Conservation (phyloP, 441 rosid species). For the Jatropha multifida region DNA sequence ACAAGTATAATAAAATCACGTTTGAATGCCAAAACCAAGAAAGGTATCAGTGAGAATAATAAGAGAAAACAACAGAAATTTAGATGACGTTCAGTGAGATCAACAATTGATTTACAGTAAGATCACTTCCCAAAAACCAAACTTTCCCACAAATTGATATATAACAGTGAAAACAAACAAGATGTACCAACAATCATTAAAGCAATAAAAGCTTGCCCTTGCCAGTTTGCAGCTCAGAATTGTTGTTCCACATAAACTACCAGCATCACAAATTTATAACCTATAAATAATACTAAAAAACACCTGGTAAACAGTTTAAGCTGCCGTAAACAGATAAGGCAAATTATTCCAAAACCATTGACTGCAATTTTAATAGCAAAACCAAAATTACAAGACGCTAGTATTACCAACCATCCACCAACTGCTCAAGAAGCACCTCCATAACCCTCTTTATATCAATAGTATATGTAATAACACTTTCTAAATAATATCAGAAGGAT, state of each 20-base stretch:
- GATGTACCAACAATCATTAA: not conserved
- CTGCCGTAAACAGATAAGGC: not conserved
- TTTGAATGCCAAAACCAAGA: conserved; percentile 4
- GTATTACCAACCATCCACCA: not conserved
- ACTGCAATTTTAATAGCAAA: not conserved
- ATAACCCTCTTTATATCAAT: not conserved
- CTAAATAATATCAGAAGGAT: not conserved
- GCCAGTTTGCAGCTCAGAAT: not conserved
- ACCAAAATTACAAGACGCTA: not conserved
- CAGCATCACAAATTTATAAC: not conserved
- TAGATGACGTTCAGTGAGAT: not conserved
- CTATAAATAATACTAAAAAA: not conserved
- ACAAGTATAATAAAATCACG: not conserved
- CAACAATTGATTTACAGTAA: not conserved
- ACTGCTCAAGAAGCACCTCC: not conserved
- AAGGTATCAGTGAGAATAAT: not conserved
- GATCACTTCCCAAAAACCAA: not conserved
- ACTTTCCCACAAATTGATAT: not conserved
- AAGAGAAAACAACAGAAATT: not conserved
- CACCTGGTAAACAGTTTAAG: not conserved
- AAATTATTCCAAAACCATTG: not conserved
- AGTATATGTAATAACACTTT: not conserved
- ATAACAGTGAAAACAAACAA: not conserved
- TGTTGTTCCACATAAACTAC: not conserved
- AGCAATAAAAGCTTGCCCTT: not conserved